These are phyloP conservation scores for Monocercomonoides exilis DNA, from an alignment of 78 protist species.

Conservation along the genomic window DNA sequence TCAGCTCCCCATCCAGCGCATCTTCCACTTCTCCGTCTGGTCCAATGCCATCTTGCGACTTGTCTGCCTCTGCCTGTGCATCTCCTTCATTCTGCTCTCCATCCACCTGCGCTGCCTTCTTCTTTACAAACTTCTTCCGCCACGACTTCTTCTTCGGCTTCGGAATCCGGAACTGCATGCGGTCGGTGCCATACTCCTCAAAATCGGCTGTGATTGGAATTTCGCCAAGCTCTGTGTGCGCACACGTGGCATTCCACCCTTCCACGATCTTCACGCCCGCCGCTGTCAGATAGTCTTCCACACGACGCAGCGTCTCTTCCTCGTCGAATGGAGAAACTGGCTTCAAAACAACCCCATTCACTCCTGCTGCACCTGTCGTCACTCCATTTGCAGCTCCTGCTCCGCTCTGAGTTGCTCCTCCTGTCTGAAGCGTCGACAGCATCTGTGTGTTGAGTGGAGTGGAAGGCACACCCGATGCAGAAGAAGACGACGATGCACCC, in stretches of 20 bases:
- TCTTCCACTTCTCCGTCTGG: neutral
- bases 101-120: neutral
- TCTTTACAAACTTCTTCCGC: neutral
- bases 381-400: no score
- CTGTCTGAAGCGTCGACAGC: no score
- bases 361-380: slow-evolving; percentile 2
- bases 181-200: neutral
- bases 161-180: neutral
- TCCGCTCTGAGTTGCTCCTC: no score
- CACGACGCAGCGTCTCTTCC: neutral
- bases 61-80: neutral
- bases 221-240: neutral
- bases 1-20: neutral
- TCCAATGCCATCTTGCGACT: neutral
- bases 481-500: no score
- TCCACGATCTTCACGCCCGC: neutral
- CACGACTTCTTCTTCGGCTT: neutral
- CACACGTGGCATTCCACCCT: neutral
- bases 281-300: neutral
- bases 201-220: neutral
- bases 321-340: neutral
- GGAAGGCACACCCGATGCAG: no score
- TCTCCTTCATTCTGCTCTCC: neutral
- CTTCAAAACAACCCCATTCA: neutral
- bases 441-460: no score